These are phyloP conservation scores for Thelephora terrestris DNA, from an alignment of 1,284 basidiomycete species.

Conservation along the genomic window DNA sequence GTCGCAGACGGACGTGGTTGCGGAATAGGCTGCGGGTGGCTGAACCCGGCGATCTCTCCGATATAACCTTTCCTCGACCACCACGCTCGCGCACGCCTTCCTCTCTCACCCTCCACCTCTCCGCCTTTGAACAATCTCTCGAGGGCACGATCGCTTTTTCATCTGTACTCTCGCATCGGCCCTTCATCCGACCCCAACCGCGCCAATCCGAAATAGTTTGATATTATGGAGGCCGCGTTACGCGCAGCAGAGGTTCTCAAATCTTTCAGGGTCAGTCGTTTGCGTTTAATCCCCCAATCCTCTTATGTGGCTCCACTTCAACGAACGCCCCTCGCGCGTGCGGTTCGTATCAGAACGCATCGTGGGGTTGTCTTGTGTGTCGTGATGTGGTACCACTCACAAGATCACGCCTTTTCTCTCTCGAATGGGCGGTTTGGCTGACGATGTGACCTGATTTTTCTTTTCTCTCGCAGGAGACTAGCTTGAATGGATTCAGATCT, in stretches of 20 bases:
- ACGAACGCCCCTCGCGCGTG: slow-evolving; percentile 4
- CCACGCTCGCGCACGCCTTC: slow-evolving; percentile 2
- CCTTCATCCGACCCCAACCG: neutral
- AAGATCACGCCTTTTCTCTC: neutral
- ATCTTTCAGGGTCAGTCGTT: slow-evolving; percentile 52
- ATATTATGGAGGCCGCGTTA: slow-evolving; percentile 47
- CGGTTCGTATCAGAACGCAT: neutral
- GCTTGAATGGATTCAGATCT: slow-evolving; percentile 72
- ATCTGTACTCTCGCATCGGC: neutral
- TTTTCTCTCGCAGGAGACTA: slow-evolving; percentile 52
- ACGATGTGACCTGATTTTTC: no score
- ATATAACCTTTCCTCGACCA: slow-evolving; percentile 1
- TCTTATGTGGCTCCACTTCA: neutral
- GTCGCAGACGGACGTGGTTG: slow-evolving; percentile 5
- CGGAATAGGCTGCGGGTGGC: slow-evolving; percentile 4
- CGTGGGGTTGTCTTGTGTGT: no score
- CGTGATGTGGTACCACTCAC: neutral
- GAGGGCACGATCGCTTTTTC: neutral
- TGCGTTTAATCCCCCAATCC: neutral
- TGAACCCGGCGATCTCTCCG: neutral
- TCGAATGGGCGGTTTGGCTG: neutral
- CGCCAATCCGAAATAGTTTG: neutral
- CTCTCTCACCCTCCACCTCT: slow-evolving; percentile 2
- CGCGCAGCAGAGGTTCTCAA: slow-evolving; percentile 62
- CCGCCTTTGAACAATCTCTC: no score